A percentile compares a stretch with the other conserved stretches of the same genome.
Conservation (phyloP, 148 eudicot genomes). For the Vaccinium myrtillus region DNA sequence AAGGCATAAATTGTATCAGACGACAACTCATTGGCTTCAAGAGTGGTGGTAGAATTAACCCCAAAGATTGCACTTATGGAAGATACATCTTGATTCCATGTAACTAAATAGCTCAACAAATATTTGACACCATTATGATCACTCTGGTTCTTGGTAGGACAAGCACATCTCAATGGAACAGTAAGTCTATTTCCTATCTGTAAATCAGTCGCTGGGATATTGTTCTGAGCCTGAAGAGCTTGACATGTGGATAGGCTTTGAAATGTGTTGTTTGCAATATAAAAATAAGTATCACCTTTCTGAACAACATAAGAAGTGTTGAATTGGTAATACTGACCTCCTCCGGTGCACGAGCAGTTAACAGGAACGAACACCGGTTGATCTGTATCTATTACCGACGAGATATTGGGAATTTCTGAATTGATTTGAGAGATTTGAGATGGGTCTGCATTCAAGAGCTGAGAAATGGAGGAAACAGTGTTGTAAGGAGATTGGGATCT, state of each 20-base stretch:
- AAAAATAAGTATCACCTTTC: conserved; percentile 23
- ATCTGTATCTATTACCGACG: conserved; percentile 30
- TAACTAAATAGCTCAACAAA: conserved; percentile 59
- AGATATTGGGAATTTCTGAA: conserved; percentile 23
- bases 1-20: conserved; percentile 43
- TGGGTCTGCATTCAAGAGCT: conserved; percentile 37
- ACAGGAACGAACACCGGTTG: conserved; percentile 65
- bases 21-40: conserved; percentile 65
- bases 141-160: conserved; percentile 70
- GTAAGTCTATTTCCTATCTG: conserved; percentile 32
- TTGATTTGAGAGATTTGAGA: conserved; percentile 51
- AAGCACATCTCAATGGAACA: conserved; percentile 88
- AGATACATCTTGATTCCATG: conserved; percentile 25
- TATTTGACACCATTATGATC: conserved; percentile 48
- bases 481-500: conserved; percentile 50
- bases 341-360: conserved; percentile 63
- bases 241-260: conserved; percentile 71
- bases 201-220: conserved; percentile 10
- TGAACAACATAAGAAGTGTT: conserved; percentile 51
- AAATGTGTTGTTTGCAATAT: conserved; percentile 49
- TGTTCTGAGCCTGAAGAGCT: conserved; percentile 51
- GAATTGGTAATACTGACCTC: conserved; percentile 51
- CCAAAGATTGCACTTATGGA: conserved; percentile 45
- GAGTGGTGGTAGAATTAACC: conserved; percentile 38
- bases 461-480: conserved; percentile 55